These are phyloP conservation scores for Ceriops tagal DNA, from an alignment of 345 rosid species.

Conservation along the genomic window DNA sequence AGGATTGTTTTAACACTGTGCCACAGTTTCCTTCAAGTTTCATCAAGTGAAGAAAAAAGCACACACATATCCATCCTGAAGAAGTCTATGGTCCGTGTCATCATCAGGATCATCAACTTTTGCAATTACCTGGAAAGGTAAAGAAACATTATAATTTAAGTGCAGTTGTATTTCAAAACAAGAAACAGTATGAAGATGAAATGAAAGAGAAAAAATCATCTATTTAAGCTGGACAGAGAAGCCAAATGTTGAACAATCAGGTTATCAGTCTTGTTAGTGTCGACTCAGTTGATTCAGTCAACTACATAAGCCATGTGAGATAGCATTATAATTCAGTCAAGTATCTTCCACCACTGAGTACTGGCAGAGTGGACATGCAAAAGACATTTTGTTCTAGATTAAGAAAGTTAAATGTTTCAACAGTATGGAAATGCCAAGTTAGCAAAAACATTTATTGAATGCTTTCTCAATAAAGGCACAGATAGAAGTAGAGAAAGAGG, in stretches of 20 bases:
- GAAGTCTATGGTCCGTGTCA: slow-evolving; percentile 55
- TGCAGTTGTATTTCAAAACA: not conserved
- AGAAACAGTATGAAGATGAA: not conserved
- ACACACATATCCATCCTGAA: slow-evolving; percentile 74
- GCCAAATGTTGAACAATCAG: not conserved
- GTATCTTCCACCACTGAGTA: too few species aligned
- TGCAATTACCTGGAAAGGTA: slow-evolving; percentile 31
- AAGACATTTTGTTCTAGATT: too few species aligned
- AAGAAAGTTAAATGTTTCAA: too few species aligned
- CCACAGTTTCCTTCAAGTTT: slow-evolving; percentile 1
- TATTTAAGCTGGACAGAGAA: not conserved
- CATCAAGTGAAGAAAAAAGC: slow-evolving; percentile 8
- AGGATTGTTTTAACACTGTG: slow-evolving; percentile 6
- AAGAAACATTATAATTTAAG: not conserved
- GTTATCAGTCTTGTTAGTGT: not conserved
- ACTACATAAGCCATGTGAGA: not conserved
- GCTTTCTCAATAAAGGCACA: not conserved
- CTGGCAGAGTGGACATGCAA: too few species aligned
- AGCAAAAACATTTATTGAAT: not conserved
- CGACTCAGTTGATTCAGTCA: not conserved
- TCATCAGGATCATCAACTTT: slow-evolving; percentile 35
- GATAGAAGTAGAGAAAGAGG: slow-evolving; percentile 14
- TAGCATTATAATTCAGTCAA: too few species aligned
- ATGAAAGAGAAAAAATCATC: not conserved
- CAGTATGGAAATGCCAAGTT: not conserved